These are phyloP conservation scores for Calonectria montana DNA, from an alignment of 2,329 filamentous ascomycete genomes.

Conservation along the genomic window DNA sequence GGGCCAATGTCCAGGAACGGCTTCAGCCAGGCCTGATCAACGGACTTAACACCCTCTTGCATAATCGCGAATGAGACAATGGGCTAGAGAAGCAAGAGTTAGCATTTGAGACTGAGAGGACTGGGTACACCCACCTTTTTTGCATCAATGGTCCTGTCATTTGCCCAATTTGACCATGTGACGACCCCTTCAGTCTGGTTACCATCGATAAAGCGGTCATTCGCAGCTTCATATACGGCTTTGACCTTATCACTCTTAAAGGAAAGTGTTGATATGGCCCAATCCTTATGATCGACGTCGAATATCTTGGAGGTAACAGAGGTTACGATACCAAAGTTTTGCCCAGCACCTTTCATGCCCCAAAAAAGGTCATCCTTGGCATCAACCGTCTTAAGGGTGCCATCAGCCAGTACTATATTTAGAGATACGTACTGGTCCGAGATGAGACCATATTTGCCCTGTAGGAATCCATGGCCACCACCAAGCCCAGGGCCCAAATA, in stretches of 20 bases:
- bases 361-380: constrained; percentile 47
- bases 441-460: constrained; percentile 44
- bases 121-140: constrained; percentile 45
- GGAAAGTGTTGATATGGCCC: constrained; percentile 50
- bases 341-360: constrained; percentile 48
- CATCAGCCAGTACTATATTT: constrained; percentile 48
- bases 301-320: constrained; percentile 46
- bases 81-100: constrained; percentile 41
- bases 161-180: constrained; percentile 62
- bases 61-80: constrained; percentile 57
- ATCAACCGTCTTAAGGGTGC: constrained; percentile 38
- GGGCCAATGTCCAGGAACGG: constrained; percentile 58
- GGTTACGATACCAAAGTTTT: constrained; percentile 50
- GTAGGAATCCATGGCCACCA: constrained; percentile 45
- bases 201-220: constrained; percentile 54
- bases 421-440: constrained; percentile 49
- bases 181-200: constrained; percentile 57
- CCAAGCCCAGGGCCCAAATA: constrained; percentile 45
- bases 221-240: constrained; percentile 57
- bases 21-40: constrained; percentile 53
- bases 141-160: constrained; percentile 53
- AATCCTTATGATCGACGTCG: constrained; percentile 34
- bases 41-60: constrained; percentile 54
- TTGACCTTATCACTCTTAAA: constrained; percentile 62
- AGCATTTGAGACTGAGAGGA: neutral